Percentiles rank a stretch among this genome's conserved stretches.
These are phyloP conservation scores for Arthrobotrys megalospora DNA, from an alignment of 2,329 filamentous ascomycete species.

Conservation along the genomic window DNA sequence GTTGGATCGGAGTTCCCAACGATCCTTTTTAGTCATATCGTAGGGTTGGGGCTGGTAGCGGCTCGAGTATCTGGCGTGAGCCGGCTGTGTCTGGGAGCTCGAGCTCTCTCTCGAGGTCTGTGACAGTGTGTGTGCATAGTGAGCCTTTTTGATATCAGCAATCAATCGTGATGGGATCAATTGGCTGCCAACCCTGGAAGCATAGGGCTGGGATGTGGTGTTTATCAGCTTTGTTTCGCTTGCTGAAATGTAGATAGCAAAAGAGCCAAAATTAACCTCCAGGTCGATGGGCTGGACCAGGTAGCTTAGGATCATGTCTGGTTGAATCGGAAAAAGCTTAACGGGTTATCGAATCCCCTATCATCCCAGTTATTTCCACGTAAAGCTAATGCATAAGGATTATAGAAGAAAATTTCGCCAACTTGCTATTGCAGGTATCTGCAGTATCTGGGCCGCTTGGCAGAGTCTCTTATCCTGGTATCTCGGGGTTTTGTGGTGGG, in stretches of 20 bases:
- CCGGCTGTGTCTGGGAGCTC: slow-evolving; percentile 16
- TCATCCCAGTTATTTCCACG: slow-evolving; percentile 28
- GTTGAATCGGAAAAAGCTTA: slow-evolving; percentile 31
- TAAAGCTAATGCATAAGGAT: slow-evolving; percentile 37
- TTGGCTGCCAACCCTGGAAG: slow-evolving; percentile 44
- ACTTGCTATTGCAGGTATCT: slow-evolving; percentile 19
- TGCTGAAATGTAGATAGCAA: slow-evolving; percentile 27
- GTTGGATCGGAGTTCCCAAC: slow-evolving; percentile 48
- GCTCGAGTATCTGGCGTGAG: slow-evolving; percentile 14
- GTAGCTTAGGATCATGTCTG: slow-evolving; percentile 16
- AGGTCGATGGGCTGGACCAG: slow-evolving; percentile 3
- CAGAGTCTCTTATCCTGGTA: slow-evolving; percentile 8
- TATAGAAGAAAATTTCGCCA: slow-evolving; percentile 19
- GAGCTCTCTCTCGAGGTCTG: slow-evolving; percentile 25
- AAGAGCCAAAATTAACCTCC: slow-evolving; percentile 33
- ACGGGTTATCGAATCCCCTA: slow-evolving; percentile 16
- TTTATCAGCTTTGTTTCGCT: slow-evolving; percentile 53
- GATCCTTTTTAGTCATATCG: slow-evolving; percentile 32
- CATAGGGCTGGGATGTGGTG: slow-evolving; percentile 17
- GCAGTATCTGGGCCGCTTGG: slow-evolving; percentile 11
- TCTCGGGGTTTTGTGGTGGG: not conserved
- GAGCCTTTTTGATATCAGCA: slow-evolving; percentile 38
- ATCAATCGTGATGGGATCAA: slow-evolving; percentile 50
- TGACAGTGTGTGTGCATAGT: slow-evolving; percentile 10
- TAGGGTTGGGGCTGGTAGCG: slow-evolving; percentile 16